Evolutionary conservation across 139 green algal species (phyloP), one percentile per base, ranked within the genome.

Genomic region (Penium margaritaceum): DNA sequence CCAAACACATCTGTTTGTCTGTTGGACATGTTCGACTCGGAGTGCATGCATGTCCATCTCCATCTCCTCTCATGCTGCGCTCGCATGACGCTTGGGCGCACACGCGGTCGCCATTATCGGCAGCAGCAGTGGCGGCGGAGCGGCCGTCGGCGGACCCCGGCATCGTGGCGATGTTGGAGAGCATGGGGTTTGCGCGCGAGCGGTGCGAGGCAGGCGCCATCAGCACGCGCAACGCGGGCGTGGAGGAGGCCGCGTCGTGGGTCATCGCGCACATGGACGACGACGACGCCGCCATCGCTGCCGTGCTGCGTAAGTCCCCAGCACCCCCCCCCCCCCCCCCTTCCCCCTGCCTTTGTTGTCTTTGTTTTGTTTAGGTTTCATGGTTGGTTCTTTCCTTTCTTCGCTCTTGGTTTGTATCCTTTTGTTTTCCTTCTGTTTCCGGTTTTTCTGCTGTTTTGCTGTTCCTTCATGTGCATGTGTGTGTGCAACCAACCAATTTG

Each of bases 201-300:
- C 88, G 85, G 34, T 85, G 80, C 75, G 89, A 90, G 78, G 84
- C 89, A 2, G 94, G 93, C 12, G 85, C 80, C 0, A 58, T 92
- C 5, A 85, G 87, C 1, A 87, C 77, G 0, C 60, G 72, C 33
- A 93, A 92, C 60, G 60, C 32, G 5, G 80, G 85, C 3, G 83
- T 81, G 5, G 94, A 97, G 72, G 84, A 86, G 0, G 87, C 88
- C 53, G 94, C 93, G 85, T 90, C 97, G 70, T 97, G 90, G 90
- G 70, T 97, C 54, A 77, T 97, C 27, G 71, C 57, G 0, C 92
- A 97, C 87, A 92, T 96, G 89, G 90, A 92, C 35, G 93, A 98
- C 41, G 19, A 87, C 0, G 90, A 57, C 66, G 51, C 36, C 24
- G 7, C 53, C 21, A 6, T 32, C 12, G 12, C 21, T 32, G 12